A percentile compares a stretch with the other conserved stretches of the same genome.
Evolutionary conservation across 2,329 filamentous ascomycete genomes (phyloP).

Genomic region (Helminthosporium solani): DNA sequence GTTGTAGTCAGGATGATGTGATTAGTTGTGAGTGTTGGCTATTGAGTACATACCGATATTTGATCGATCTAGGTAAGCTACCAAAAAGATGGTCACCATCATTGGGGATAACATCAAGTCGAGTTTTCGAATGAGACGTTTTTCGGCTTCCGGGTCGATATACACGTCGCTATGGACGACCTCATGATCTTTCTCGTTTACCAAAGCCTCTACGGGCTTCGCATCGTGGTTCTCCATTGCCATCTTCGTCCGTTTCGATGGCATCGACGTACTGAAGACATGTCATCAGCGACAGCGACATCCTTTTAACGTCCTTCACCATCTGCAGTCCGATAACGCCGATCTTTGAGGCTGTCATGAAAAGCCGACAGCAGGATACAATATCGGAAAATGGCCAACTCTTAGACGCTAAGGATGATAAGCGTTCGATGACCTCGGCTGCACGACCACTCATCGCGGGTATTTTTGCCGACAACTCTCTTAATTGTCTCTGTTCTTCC

Average conservation of each 20-base stretch:
- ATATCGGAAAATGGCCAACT: neutral
- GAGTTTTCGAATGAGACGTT: conserved; percentile 50
- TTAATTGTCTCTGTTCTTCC: neutral
- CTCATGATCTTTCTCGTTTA: conserved; percentile 12
- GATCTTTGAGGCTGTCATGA: neutral
- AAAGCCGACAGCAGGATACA: neutral
- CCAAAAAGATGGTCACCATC: conserved; percentile 58
- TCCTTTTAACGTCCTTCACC: neutral
- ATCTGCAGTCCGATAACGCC: neutral
- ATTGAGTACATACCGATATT: conserved; percentile 48
- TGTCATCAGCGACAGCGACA: neutral
- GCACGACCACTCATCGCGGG: neutral
- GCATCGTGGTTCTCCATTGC: conserved; percentile 9
- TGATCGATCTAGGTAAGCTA: conserved; percentile 49
- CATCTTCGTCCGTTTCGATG: conserved; percentile 2
- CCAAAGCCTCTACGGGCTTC: conserved; percentile 9
- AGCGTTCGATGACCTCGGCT: neutral
- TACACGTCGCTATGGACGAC: conserved; percentile 7
- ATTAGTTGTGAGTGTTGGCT: neutral
- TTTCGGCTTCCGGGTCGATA: conserved; percentile 50
- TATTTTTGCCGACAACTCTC: neutral
- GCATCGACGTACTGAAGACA: neutral
- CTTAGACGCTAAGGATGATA: neutral
- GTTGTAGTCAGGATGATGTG: conserved; percentile 36
- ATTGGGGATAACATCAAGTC: conserved; percentile 53